Conservation (phyloP, 192 early-diverging fungal species). For the Coemansia sp. region DNA sequence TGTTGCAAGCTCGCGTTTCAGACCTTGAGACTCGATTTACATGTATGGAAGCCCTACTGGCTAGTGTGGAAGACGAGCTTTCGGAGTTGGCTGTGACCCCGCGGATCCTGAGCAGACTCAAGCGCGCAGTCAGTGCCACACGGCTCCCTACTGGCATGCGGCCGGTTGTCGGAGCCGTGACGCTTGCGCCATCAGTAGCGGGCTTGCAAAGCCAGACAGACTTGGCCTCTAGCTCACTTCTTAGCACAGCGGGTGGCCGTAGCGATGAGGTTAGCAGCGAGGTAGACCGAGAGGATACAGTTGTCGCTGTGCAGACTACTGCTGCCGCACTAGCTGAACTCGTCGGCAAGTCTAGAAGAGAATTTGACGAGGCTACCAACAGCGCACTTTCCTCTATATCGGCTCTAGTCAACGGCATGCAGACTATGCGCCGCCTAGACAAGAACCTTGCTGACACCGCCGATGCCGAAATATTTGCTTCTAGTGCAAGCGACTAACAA, state of each 20-base stretch:
- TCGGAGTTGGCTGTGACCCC: conserved; percentile 15
- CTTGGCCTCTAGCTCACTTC: background rate
- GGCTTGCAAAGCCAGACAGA: conserved; percentile 9
- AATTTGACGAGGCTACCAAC: conserved; percentile 23
- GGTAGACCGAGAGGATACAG: conserved; percentile 7
- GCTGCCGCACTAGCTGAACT: conserved; percentile 17
- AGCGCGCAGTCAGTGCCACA: conserved; percentile 9
- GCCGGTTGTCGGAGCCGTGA: conserved; percentile 18
- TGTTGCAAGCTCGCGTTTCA: conserved; percentile 27
- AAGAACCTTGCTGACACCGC: conserved; percentile 8
- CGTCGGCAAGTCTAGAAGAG: conserved; percentile 14
- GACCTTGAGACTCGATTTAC: conserved; percentile 46
- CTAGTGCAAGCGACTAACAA: background rate
- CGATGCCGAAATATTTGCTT: background rate
- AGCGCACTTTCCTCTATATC: conserved; percentile 23
- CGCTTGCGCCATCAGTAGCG: background rate
- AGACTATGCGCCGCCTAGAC: conserved; percentile 11
- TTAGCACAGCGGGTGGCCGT: conserved; percentile 1
- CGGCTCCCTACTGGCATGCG: conserved; percentile 18
- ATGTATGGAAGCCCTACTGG: conserved; percentile 44
- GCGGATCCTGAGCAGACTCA: conserved; percentile 23
- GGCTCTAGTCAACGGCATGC: conserved; percentile 14
- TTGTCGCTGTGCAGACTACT: conserved; percentile 11
- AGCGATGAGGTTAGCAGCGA: conserved; percentile 4
- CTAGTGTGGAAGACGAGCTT: conserved; percentile 38